Evolutionary conservation across 1,139 yeast species (phyloP).

Genomic region (Sugiyamaella novakii): DNA sequence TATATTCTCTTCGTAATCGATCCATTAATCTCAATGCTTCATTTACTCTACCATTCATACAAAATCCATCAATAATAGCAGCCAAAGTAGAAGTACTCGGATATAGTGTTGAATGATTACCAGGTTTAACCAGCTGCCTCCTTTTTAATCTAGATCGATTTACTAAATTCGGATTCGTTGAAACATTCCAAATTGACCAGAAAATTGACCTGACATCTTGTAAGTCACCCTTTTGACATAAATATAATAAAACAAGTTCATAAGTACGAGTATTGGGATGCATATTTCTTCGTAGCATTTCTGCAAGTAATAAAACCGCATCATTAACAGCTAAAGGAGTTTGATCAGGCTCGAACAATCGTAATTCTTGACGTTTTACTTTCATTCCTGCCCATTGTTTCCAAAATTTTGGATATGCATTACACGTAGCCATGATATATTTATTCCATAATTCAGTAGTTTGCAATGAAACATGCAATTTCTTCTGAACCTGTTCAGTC

Average conservation of each 20-base stretch:
- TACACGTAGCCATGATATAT: slow-evolving; percentile 41
- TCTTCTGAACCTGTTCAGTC: slow-evolving; percentile 24
- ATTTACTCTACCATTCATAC: slow-evolving; percentile 33
- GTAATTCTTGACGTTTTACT: slow-evolving; percentile 7
- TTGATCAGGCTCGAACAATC: slow-evolving; percentile 8
- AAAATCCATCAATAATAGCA: slow-evolving; percentile 40
- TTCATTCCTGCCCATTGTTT: slow-evolving; percentile 20
- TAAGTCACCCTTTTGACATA: slow-evolving; percentile 36
- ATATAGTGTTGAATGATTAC: slow-evolving; percentile 26
- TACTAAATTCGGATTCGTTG: slow-evolving; percentile 14
- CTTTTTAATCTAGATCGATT: not conserved
- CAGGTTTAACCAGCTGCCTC: not conserved
- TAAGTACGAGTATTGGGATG: slow-evolving; percentile 38
- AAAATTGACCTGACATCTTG: slow-evolving; percentile 31
- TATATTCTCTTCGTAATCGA: slow-evolving; percentile 31
- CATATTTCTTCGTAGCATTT: slow-evolving; percentile 40
- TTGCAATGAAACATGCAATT: slow-evolving; percentile 23
- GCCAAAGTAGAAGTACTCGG: slow-evolving; percentile 37
- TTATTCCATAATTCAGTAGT: slow-evolving; percentile 41
- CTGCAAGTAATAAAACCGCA: slow-evolving; percentile 34
- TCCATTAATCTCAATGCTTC: slow-evolving; percentile 36
- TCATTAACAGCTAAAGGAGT: slow-evolving; percentile 31
- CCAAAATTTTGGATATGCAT: slow-evolving; percentile 40
- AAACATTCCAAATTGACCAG: slow-evolving; percentile 39
- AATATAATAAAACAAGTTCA: slow-evolving; percentile 38